Evolutionary conservation across 2,329 filamentous ascomycete species (phyloP).

Genomic region (Ciborinia camelliae): DNA sequence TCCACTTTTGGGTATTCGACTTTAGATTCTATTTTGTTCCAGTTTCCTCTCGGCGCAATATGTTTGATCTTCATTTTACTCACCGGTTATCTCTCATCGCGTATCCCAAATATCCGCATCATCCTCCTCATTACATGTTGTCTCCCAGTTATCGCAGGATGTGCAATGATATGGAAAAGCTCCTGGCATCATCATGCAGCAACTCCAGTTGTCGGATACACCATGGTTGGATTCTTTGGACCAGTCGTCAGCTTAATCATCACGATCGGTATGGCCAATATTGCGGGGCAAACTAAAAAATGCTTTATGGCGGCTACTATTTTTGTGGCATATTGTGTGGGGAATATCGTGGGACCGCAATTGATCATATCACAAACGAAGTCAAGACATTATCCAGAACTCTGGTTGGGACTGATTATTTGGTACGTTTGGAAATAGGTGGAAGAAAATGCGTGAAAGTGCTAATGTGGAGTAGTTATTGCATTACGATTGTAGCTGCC

Average conservation of each 20-base stretch:
- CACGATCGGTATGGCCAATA: constrained; percentile 60
- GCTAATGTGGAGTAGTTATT: constrained; percentile 49
- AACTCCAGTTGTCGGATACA: constrained; percentile 54
- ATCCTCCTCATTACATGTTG: constrained; percentile 63
- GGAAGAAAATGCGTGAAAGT: neutral
- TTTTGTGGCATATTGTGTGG: constrained; percentile 72
- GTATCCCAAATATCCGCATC: constrained; percentile 60
- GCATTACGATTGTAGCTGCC: constrained; percentile 61
- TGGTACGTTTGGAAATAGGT: constrained; percentile 40
- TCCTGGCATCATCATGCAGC: constrained; percentile 61
- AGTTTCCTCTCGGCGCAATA: constrained; percentile 70
- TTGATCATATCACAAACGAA: constrained; percentile 66
- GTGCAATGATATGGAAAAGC: constrained; percentile 70
- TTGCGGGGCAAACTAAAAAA: constrained; percentile 75
- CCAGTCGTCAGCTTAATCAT: constrained; percentile 64
- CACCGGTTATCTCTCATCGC: constrained; percentile 61
- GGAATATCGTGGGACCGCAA: constrained; percentile 74
- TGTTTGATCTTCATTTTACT: constrained; percentile 63
- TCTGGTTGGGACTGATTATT: constrained; percentile 68
- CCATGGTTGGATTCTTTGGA: constrained; percentile 40
- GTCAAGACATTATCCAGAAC: constrained; percentile 62
- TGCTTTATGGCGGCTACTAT: constrained; percentile 70
- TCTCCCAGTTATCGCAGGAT: constrained; percentile 71
- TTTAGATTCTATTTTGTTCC: constrained; percentile 65
- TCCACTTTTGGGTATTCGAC: constrained; percentile 65